A percentile compares a stretch with the other conserved stretches of the same genome.
Evolutionary conservation across 805 yeast genomes (phyloP).

Genomic region (Sugiyamaella valdiviana): DNA sequence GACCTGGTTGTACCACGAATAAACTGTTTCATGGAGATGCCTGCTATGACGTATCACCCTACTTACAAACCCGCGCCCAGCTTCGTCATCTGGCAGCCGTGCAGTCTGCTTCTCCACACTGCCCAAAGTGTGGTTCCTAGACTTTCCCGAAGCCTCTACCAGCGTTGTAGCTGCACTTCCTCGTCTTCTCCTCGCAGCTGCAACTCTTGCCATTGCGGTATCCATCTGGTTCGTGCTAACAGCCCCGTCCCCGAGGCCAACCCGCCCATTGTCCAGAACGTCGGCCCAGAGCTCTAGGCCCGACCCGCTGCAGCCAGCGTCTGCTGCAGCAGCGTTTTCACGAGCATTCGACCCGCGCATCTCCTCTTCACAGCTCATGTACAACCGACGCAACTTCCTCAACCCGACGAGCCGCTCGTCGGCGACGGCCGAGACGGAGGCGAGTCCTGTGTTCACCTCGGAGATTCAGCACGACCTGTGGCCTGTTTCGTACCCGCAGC

Average conservation of each 20-base stretch:
- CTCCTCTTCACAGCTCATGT: background rate
- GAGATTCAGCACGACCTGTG: background rate
- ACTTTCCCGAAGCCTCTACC: background rate
- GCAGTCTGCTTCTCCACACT: too few relatives aligned
- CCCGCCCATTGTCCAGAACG: background rate
- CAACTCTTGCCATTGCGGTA: background rate
- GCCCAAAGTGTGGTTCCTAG: background rate
- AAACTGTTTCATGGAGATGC: too few relatives aligned
- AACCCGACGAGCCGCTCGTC: background rate
- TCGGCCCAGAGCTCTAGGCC: background rate
- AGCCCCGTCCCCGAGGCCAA: background rate
- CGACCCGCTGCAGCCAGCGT: background rate
- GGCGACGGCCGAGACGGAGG: background rate
- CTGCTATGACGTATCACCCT: too few relatives aligned
- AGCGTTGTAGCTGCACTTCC: background rate
- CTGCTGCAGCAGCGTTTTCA: conserved; percentile 4
- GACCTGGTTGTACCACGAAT: too few relatives aligned
- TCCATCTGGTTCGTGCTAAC: background rate
- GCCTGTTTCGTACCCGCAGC: background rate
- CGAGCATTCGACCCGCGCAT: background rate
- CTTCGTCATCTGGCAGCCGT: too few relatives aligned
- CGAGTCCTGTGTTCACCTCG: background rate
- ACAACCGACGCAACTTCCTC: background rate
- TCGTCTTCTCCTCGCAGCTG: background rate
- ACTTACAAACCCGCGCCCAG: too few relatives aligned